A percentile compares a stretch with the other conserved stretches of the same genome.
Evolutionary conservation across 179 eudicot species (phyloP).

Genomic region (Spergularia azorica): DNA sequence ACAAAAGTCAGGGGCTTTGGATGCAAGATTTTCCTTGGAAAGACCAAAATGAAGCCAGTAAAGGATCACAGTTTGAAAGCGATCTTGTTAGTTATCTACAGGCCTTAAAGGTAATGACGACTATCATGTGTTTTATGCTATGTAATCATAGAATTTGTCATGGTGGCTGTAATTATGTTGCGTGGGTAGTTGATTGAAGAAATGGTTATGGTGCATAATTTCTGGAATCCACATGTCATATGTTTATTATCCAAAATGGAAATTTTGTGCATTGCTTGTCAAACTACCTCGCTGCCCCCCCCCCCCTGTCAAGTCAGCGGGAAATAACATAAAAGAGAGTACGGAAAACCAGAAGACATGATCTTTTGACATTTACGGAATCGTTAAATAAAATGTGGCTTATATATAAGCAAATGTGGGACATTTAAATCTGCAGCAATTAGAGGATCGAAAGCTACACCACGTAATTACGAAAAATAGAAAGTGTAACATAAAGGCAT

Average conservation of each 20-base stretch:
- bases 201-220: background rate
- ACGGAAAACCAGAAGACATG: no score
- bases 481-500: no score
- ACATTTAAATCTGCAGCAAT: no score
- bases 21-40: slow-evolving; percentile 99
- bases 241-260: background rate
- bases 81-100: slow-evolving; percentile 77
- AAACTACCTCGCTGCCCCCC: background rate
- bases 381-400: no score
- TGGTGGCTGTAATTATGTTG: background rate
- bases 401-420: no score
- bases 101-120: slow-evolving; percentile 69
- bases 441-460: no score
- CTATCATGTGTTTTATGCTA: background rate
- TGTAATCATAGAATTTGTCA: background rate
- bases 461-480: no score
- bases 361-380: no score
- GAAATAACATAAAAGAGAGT: no score
- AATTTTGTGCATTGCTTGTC: background rate
- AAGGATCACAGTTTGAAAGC: slow-evolving; percentile 71
- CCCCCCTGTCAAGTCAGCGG: no score
- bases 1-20: slow-evolving; percentile 97
- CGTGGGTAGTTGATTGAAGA: background rate
- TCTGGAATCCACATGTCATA: background rate
- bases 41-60: slow-evolving; percentile 44